A percentile compares a stretch with the other conserved stretches of the same genome.
Conservation (phyloP, 139 green algal genomes). For the Coelastrella sp. region DNA sequence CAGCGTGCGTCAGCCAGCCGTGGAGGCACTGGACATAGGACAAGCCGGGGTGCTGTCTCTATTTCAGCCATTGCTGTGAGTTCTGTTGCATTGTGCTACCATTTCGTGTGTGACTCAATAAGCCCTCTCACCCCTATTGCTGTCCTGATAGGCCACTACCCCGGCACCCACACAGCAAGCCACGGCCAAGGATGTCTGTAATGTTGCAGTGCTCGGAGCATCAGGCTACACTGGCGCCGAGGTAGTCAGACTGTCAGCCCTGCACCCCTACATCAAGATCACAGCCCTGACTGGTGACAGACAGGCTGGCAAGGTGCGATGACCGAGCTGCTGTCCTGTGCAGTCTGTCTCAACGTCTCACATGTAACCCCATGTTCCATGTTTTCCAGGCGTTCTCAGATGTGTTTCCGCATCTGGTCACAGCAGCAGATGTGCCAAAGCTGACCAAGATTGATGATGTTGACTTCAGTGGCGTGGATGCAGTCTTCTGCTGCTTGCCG, state of each 20-base stretch:
- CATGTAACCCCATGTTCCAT: neutral
- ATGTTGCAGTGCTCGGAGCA: constrained; percentile 93
- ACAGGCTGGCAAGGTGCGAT: constrained; percentile 88
- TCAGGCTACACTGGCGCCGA: constrained; percentile 97
- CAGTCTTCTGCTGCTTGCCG: constrained; percentile 98
- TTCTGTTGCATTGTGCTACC: neutral
- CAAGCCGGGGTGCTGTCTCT: neutral
- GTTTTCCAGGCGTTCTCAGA: constrained; percentile 80
- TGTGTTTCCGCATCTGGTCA: constrained; percentile 92
- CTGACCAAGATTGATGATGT: constrained; percentile 94
- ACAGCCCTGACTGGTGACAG: constrained; percentile 91
- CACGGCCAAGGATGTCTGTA: constrained; percentile 13
- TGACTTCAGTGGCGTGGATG: constrained; percentile 84
- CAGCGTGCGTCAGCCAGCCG: neutral
- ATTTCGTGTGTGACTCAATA: too few relatives aligned
- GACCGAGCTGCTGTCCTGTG: neutral
- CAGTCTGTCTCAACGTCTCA: neutral
- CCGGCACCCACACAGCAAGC: neutral
- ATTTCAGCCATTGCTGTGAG: neutral
- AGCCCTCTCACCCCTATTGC: too few relatives aligned
- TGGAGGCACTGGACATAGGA: neutral
- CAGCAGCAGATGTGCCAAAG: constrained; percentile 71
- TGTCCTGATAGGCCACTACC: neutral
- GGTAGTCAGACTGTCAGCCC: constrained; percentile 82
- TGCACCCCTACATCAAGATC: constrained; percentile 89